A percentile compares a stretch with the other conserved stretches of the same genome.
phyloP scores from a whole-genome alignment of 2,329 filamentous ascomycete genomes.

The Penicillium sp. region DNA sequence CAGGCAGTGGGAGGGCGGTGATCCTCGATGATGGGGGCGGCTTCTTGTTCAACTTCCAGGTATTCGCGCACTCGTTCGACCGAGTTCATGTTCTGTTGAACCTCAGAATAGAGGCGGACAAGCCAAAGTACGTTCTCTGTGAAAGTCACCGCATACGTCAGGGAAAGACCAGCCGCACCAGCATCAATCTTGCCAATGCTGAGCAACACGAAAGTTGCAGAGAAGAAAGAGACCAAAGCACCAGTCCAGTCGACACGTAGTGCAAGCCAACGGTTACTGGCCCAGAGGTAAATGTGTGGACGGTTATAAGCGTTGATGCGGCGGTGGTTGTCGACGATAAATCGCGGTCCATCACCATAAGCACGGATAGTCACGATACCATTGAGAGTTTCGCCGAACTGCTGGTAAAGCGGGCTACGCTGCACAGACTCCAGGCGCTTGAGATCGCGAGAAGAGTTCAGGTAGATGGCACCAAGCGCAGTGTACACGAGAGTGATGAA shows the following conservation, averaged over 20 bases:
- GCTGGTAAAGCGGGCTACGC: constrained; percentile 91
- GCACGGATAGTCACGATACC: constrained; percentile 96
- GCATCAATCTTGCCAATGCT: constrained; percentile 80
- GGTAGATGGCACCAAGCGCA: constrained; percentile 78
- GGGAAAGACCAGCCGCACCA: constrained; percentile 83
- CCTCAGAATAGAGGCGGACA: constrained; percentile 85
- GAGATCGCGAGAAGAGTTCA: constrained; percentile 86
- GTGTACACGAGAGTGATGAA: constrained; percentile 83
- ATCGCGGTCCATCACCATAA: constrained; percentile 88
- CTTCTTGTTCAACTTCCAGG: constrained; percentile 91
- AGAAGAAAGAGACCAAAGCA: constrained; percentile 87
- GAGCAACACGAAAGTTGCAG: constrained; percentile 81
- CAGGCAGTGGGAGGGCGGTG: constrained; percentile 72
- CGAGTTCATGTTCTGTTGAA: constrained; percentile 99
- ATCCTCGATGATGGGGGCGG: constrained; percentile 68
- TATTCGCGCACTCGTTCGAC: constrained; percentile 98
- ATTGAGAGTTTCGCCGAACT: constrained; percentile 91
- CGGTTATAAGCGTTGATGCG: constrained; percentile 87
- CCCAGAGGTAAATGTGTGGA: constrained; percentile 95
- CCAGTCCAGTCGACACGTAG: constrained; percentile 87
- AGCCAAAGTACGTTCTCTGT: constrained; percentile 97
- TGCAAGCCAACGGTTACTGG: constrained; percentile 91
- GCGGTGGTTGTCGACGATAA: constrained; percentile 82
- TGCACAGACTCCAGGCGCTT: constrained; percentile 94
- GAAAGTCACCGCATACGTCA: constrained; percentile 95